These are phyloP conservation scores for Fusarium hostae DNA, from an alignment of 2,329 filamentous ascomycete genomes.

Conservation along the genomic window DNA sequence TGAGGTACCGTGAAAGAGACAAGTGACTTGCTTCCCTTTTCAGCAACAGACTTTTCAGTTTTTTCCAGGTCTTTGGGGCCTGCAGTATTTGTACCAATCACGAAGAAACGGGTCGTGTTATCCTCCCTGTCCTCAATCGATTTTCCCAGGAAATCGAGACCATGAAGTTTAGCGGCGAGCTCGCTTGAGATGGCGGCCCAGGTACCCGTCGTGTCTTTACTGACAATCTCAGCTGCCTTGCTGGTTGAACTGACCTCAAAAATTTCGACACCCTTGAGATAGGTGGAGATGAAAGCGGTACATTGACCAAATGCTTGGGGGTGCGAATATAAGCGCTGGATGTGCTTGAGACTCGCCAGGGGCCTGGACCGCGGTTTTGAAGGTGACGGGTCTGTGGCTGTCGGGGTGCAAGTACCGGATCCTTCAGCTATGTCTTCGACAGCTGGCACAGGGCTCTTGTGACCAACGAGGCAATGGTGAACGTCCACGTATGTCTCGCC, in stretches of 20 bases:
- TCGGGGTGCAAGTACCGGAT: conserved; percentile 63
- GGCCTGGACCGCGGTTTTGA: conserved; percentile 60
- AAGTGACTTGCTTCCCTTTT: conserved; percentile 71
- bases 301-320: conserved; percentile 97
- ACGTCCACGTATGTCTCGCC: conserved; percentile 89
- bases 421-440: conserved; percentile 47
- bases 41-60: conserved; percentile 42
- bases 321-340: conserved; percentile 88
- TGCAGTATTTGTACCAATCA: conserved; percentile 60
- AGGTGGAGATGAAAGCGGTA: conserved; percentile 74
- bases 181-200: conserved; percentile 83
- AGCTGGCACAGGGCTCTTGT: conserved; percentile 43
- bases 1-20: conserved; percentile 88
- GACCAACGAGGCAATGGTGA: conserved; percentile 85
- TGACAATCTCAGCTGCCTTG: conserved; percentile 81
- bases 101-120: conserved; percentile 83
- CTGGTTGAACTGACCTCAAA: conserved; percentile 89
- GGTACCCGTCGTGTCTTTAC: conserved; percentile 65
- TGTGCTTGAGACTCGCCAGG: conserved; percentile 63
- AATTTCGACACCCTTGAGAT: conserved; percentile 79
- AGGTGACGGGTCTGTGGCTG: conserved; percentile 56
- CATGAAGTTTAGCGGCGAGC: conserved; percentile 75
- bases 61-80: conserved; percentile 43
- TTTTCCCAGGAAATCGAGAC: conserved; percentile 74
- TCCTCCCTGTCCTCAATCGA: conserved; percentile 79